phyloP scores from a whole-genome alignment of 257 asterid genomes.

The Ocimum tenuiflorum region DNA sequence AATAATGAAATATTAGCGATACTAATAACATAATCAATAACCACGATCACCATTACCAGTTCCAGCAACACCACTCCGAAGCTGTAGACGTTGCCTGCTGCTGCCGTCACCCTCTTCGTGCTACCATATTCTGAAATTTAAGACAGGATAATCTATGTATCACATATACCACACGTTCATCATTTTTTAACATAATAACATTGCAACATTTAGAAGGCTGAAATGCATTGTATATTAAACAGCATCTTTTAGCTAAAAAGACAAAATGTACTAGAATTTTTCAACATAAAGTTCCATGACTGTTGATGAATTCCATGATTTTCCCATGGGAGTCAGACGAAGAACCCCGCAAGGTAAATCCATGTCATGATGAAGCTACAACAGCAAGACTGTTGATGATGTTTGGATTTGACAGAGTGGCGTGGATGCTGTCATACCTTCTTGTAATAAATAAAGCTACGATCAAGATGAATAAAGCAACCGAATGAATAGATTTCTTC shows the following conservation, averaged over 20 bases:
- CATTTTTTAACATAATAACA: no score
- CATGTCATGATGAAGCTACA: slow-evolving; percentile 91
- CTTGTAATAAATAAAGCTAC: no score
- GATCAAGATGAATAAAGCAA: no score
- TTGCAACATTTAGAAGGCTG: no score
- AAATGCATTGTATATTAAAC: not conserved
- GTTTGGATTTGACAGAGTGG: no score
- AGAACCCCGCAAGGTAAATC: slow-evolving; percentile 89
- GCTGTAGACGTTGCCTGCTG: slow-evolving; percentile 79
- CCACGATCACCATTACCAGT: no score
- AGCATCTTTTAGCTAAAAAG: not conserved
- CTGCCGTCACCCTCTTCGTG: slow-evolving; percentile 73
- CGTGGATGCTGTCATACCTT: no score
- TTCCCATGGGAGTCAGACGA: slow-evolving; percentile 72
- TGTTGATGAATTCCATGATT: slow-evolving; percentile 69
- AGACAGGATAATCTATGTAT: not conserved
- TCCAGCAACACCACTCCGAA: no score
- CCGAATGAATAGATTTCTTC: no score
- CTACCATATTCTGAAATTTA: slow-evolving; percentile 64
- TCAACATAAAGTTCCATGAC: not conserved
- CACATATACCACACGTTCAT: no score
- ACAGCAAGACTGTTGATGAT: not conserved
- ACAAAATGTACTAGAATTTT: not conserved
- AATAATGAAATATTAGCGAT: no score
- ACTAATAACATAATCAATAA: no score